Conservation (phyloP, 441 rosid genomes). For the Erysimum cheiri region DNA sequence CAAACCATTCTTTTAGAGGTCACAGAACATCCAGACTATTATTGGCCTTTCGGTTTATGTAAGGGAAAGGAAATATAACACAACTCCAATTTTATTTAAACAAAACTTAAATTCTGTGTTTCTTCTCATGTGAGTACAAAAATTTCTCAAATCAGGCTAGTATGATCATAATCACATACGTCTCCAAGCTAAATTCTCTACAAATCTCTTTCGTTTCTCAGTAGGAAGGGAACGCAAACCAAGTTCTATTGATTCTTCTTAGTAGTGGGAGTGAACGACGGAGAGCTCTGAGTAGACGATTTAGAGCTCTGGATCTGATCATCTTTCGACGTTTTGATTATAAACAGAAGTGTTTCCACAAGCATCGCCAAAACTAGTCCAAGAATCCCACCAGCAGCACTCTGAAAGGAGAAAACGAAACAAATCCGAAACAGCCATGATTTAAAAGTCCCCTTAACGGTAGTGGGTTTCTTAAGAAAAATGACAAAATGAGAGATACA, state of each 20-base stretch:
- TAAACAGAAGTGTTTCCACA: slow-evolving; percentile 85
- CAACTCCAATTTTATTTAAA: background rate
- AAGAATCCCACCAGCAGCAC: slow-evolving; percentile 93
- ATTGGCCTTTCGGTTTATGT: background rate
- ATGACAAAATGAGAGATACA: background rate
- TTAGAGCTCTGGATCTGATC: slow-evolving; percentile 45
- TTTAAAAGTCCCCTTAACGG: background rate
- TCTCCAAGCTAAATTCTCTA: slow-evolving; percentile 17
- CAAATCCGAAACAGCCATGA: slow-evolving; percentile 1
- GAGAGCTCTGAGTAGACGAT: slow-evolving; percentile 40
- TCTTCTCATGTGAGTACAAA: slow-evolving; percentile 11
- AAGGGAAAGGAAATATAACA: background rate
- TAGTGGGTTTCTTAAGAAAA: background rate
- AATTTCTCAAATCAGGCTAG: background rate
- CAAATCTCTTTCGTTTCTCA: background rate
- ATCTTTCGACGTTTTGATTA: slow-evolving; percentile 67
- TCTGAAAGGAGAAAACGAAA: slow-evolving; percentile 49
- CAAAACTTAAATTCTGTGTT: background rate
- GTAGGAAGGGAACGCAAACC: background rate
- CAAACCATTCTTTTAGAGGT: background rate
- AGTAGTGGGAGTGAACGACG: slow-evolving; percentile 51
- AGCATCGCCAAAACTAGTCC: slow-evolving; percentile 91
- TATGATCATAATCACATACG: background rate
- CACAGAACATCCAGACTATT: background rate
- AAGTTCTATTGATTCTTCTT: slow-evolving; percentile 63